A percentile compares a stretch with the other conserved stretches of the same genome.
Conservation (phyloP, 2,329 filamentous ascomycete species). For the Scleromitrula shiraiana region DNA sequence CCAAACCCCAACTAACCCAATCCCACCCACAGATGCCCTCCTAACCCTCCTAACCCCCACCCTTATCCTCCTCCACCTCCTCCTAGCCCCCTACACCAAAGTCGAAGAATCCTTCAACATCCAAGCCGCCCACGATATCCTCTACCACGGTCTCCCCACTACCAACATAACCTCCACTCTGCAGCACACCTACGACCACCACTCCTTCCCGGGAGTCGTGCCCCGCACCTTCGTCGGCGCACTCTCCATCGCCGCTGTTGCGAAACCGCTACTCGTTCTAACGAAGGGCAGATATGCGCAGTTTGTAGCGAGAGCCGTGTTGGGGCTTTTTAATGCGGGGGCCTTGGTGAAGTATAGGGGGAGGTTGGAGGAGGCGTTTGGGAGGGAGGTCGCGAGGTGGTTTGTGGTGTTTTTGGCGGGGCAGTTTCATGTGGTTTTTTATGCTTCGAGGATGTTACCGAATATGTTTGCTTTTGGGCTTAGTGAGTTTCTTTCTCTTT, state of each 20-base stretch:
- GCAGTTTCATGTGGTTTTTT: constrained; percentile 92
- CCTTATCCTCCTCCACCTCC: constrained; percentile 60
- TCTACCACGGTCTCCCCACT: constrained; percentile 68
- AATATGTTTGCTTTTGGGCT: constrained; percentile 95
- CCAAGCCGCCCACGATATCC: constrained; percentile 84
- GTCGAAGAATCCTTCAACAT: constrained; percentile 99
- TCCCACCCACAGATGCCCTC: constrained; percentile 34
- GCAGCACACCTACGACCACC: constrained; percentile 71
- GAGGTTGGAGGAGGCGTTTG: constrained; percentile 59
- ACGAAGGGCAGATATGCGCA: constrained; percentile 48
- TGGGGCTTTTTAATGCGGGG: constrained; percentile 68
- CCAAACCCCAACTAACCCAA: neutral
- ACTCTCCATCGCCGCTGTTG: constrained; percentile 63
- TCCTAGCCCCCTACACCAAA: constrained; percentile 81
- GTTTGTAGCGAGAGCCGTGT: constrained; percentile 61
- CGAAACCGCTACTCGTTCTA: constrained; percentile 55
- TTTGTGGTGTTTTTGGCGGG: constrained; percentile 68
- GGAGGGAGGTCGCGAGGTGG: constrained; percentile 63
- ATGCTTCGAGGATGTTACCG: constrained; percentile 82
- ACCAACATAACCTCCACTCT: constrained; percentile 46
- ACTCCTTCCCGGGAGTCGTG: constrained; percentile 82
- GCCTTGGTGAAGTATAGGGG: constrained; percentile 59
- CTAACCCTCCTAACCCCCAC: constrained; percentile 52
- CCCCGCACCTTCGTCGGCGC: constrained; percentile 86
- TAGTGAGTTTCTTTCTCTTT: constrained; percentile 46